Percentiles rank a stretch among this genome's conserved stretches.
Evolutionary conservation across 2,329 filamentous ascomycete genomes (phyloP).

Genomic region (Phialophora verrucosa): DNA sequence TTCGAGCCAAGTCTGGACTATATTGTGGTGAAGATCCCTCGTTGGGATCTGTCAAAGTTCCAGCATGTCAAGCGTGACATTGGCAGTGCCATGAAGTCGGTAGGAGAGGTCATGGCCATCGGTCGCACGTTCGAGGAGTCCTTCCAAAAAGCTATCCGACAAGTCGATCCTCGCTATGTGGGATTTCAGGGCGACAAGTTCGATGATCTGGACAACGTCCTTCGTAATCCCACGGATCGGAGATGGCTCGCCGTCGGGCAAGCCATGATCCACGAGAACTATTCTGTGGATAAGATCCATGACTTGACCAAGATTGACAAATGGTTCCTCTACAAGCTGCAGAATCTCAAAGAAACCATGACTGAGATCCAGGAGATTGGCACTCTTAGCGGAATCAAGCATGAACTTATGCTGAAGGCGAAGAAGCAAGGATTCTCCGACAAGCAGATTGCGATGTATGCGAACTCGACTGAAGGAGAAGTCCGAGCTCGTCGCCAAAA

Average conservation of each 20-base stretch:
- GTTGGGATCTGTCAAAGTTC: conserved; percentile 99
- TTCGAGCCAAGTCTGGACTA: conserved; percentile 98
- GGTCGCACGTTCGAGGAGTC: conserved; percentile 98
- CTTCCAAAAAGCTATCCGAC: conserved; percentile 97
- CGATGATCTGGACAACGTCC: conserved; percentile 85
- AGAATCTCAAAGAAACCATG: conserved; percentile 93
- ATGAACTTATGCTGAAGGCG: conserved; percentile 84
- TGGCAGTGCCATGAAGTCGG: conserved; percentile 97
- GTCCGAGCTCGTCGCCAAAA: conserved; percentile 82
- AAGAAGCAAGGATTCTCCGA: conserved; percentile 99
- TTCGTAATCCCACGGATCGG: conserved; percentile 92
- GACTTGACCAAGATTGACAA: conserved; percentile 98
- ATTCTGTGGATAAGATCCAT: conserved; percentile 88
- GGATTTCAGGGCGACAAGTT: conserved; percentile 97
- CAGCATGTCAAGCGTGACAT: conserved; percentile 98
- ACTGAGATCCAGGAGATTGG: conserved; percentile 83
- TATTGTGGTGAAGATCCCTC: conserved; percentile 97
- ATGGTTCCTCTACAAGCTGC: conserved; percentile 98
- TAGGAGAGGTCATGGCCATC: conserved; percentile 99
- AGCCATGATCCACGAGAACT: conserved; percentile 96
- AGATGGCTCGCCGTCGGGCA: conserved; percentile 97
- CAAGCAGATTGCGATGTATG: conserved; percentile 86
- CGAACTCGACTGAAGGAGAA: conserved; percentile 85
- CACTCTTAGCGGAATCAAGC: conserved; percentile 80
- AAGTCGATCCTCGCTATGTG: conserved; percentile 89